These are phyloP conservation scores for Hordeum marinum DNA, from an alignment of 176 grass and related monocot genomes.

Conservation along the genomic window DNA sequence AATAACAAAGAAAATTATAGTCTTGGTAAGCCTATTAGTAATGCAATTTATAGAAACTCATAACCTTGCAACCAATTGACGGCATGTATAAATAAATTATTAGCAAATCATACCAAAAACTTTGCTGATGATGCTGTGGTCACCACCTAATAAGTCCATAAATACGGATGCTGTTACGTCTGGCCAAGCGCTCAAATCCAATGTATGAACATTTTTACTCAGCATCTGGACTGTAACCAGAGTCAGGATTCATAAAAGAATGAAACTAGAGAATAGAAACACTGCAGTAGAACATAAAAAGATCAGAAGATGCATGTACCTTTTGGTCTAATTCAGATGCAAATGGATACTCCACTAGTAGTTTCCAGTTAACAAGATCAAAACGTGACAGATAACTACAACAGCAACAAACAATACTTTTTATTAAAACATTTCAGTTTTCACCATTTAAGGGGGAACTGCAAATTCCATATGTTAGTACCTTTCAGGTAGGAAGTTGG, in stretches of 20 bases:
- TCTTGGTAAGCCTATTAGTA: not conserved
- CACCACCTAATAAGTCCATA: constrained; percentile 62
- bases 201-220: constrained; percentile 56
- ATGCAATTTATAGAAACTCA: not conserved
- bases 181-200: constrained; percentile 65
- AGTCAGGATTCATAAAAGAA: constrained; percentile 69
- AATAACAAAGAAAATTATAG: not conserved
- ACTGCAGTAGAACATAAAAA: constrained; percentile 20
- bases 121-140: constrained; percentile 65
- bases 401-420: not conserved
- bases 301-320: constrained; percentile 55
- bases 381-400: constrained; percentile 76
- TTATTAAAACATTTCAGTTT: not conserved
- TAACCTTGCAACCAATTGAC: not conserved
- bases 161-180: constrained; percentile 58
- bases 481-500: constrained; percentile 77
- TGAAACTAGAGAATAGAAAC: constrained; percentile 9
- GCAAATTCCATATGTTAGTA: constrained; percentile 33
- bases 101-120: constrained; percentile 72
- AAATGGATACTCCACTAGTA: constrained; percentile 64
- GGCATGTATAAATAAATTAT: constrained; percentile 18
- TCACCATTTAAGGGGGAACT: constrained; percentile 11
- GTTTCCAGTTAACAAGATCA: constrained; percentile 85
- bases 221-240: constrained; percentile 99
- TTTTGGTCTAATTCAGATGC: constrained; percentile 53